Base-by-base conservation (phyloP, 78 protist genomes). In the Dictyostelium intermedium region DNA sequence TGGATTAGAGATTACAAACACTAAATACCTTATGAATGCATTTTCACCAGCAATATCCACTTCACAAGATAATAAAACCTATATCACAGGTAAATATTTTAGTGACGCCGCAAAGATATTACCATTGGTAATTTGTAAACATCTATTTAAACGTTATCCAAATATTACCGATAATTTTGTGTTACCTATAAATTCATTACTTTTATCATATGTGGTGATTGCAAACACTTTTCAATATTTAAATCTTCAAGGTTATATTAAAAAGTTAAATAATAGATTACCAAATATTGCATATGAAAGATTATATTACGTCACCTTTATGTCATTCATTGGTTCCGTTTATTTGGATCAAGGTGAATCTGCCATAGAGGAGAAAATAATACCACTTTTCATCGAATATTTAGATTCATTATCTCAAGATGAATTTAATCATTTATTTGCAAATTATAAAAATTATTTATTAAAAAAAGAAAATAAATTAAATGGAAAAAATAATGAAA, bases 271-370 rank as follows among this genome's bases (percentile, higher is more conserved):
- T 1, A 6, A 32, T 45, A 56, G 9, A 66, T 39, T 37, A 85
- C 60, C 82, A 41, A 73, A n/a, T 32, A 8, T 23, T 73, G 53
- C 53, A 82, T 77, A 77, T 76, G 41, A 86, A 73, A 61, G 53
- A 39, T 16, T 69, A 14, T 84, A 69, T 45, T 23, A 84, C 9
- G 45, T 60, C 0, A 53, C 76, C 37, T 70, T 60, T 41, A 25
- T 87, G 41, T 87, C 93, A 78, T 78, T 87, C 7, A 78, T 87
- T 39, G 84, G 85, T 16, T 37, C 83, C 30, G 41, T 87, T 10
- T 70, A 70, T 74, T 0, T 32, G 6, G 91, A 85, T 45, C 74
- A 78, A 56, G 82, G 82, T 27, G 87, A 80, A 63, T 4, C 47
- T 18, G 74, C 35, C 23, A 70, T 78, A 25, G 60, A 53, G 20